phyloP scores from a whole-genome alignment of 768 basidiomycete species.

The Leccinellum rugosiceps region DNA sequence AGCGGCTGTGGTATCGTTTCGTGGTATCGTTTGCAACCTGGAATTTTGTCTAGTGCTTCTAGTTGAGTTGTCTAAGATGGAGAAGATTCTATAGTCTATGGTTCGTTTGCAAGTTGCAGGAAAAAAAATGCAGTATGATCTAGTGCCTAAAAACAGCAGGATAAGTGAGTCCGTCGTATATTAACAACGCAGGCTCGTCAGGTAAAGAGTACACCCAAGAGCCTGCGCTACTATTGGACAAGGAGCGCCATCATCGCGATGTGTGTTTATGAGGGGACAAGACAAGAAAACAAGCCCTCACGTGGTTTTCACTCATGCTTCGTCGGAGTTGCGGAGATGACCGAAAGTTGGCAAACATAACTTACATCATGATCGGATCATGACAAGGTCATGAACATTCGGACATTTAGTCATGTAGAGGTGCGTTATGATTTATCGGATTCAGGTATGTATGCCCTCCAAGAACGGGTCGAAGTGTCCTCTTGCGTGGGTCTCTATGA shows the following conservation, averaged over 20 bases:
- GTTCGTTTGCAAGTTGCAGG: not conserved
- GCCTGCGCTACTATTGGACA: slow-evolving; percentile 50
- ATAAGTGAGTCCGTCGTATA: not conserved
- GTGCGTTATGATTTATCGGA: not conserved
- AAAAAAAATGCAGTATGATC: not conserved
- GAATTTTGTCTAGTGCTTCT: slow-evolving; percentile 6
- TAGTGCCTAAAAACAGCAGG: not conserved
- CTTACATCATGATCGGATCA: no score
- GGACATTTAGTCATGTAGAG: not conserved
- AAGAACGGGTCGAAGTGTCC: not conserved
- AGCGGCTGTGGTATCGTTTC: slow-evolving; percentile 3
- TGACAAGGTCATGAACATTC: no score
- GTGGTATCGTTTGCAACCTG: not conserved
- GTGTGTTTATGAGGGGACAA: slow-evolving; percentile 7
- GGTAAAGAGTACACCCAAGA: slow-evolving; percentile 18
- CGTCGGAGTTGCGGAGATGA: slow-evolving; percentile 13
- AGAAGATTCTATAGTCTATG: slow-evolving; percentile 14
- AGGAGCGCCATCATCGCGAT: slow-evolving; percentile 46
- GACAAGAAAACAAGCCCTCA: not conserved
- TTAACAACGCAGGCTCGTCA: slow-evolving; percentile 21
- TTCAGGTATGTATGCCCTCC: no score
- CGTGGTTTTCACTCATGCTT: not conserved
- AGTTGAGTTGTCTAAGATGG: slow-evolving; percentile 5
- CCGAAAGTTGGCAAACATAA: not conserved
- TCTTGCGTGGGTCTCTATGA: not conserved